A percentile compares a stretch with the other conserved stretches of the same genome.
Conservation (phyloP, 129 eudicot genomes). For the Artemisia annua region DNA sequence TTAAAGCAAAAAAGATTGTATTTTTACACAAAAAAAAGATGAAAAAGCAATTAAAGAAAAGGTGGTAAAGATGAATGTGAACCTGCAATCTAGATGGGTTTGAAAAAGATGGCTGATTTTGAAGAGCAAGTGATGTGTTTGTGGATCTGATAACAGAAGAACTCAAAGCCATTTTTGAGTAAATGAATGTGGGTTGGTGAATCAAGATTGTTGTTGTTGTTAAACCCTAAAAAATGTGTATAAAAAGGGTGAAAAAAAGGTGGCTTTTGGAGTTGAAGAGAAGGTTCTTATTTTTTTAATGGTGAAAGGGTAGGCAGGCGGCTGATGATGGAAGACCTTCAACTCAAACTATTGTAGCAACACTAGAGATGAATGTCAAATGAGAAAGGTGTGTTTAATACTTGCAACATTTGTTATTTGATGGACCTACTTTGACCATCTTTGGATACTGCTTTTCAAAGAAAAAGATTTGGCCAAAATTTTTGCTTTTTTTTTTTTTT, state of each 20-base stretch:
- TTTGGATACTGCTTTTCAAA: no score
- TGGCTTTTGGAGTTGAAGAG: conserved; percentile 32
- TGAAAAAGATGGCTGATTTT: conserved; percentile 20
- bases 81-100: conserved; percentile 36
- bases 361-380: not conserved
- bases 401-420: not conserved
- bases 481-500: no score
- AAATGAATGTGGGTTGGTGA: conserved; percentile 29
- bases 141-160: conserved; percentile 61
- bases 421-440: not conserved
- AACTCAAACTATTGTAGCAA: not conserved
- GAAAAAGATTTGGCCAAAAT: no score
- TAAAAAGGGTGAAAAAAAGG: not conserved
- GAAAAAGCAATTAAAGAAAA: not conserved
- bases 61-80: not conserved
- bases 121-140: conserved; percentile 26
- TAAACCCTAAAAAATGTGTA: conserved; percentile 23
- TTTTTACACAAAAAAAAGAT: no score
- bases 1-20: not conserved
- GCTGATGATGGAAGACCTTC: conserved; percentile 12
- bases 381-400: conserved; percentile 13
- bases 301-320: conserved; percentile 22
- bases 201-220: not conserved
- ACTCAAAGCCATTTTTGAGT: conserved; percentile 40
- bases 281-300: conserved; percentile 14